Evolutionary conservation across 208 protist genomes (phyloP), one percentile per base, ranked within the genome.

Genomic region (Blechomonas ayalai): DNA sequence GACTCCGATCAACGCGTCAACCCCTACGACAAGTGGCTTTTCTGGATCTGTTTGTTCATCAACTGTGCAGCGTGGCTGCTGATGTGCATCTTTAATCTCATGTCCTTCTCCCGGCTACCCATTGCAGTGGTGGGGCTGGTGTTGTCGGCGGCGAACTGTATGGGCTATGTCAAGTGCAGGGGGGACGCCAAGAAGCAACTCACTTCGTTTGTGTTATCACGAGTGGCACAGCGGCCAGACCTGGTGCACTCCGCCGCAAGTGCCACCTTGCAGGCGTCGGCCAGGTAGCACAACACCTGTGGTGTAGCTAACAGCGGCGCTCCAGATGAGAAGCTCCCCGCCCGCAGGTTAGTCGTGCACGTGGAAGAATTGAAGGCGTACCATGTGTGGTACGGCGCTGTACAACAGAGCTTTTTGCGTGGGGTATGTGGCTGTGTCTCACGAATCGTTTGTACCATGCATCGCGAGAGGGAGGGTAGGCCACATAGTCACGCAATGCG

Each of bases 121-220:
- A 80, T 92, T 35, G 56, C 72, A 4, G 1, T 90, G 1, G 22
- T 82, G 18, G 84, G 80, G 9, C 36, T 73, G 19, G 38, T 82
- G 19, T 54, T 92, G 6, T 55, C 63, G 20, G 69, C 68, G 1
- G 35, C 72, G 12, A 95, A 95, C 42, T 52, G 86, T 4, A 32
- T 83, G n/a, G 82, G 86, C 26, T 95, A 92, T 52, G 42, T 90
- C 33, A 91, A 92, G 52, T 95, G 86, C 52, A 66, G 74, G 18
- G 59, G 77, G 4, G 84, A 92, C 33, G 83, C 83, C 12, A 56
- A 72, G 52, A 70, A 62, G 50, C 55, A 56, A 18, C 18, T 92
- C 13, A 76, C 77, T 0, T 46, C 61, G 18, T 92, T 78, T 34
- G 66, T 92, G 62, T 35, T 81, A 1, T 41, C 56, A 24, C 67